These are phyloP conservation scores for Arthrobotrys sphaeroides DNA, from an alignment of 2,329 filamentous ascomycete genomes.

Conservation along the genomic window DNA sequence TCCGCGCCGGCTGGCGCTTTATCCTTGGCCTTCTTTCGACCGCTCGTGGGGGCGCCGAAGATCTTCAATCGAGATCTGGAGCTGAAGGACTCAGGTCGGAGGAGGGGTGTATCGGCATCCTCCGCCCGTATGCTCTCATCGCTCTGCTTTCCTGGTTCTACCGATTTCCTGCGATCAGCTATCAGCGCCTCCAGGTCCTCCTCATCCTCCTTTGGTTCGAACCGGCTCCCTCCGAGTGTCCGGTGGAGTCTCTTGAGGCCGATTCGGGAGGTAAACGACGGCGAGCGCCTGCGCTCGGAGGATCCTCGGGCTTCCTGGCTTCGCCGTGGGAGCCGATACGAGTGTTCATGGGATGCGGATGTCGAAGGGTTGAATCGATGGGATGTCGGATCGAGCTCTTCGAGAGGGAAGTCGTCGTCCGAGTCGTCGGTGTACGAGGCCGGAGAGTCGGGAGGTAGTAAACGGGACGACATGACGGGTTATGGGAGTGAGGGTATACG, in stretches of 20 bases:
- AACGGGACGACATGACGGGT: constrained; percentile 45
- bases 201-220: constrained; percentile 47
- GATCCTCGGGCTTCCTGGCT: constrained; percentile 56
- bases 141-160: constrained; percentile 39
- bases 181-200: constrained; percentile 47
- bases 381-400: constrained; percentile 76
- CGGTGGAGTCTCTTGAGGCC: constrained; percentile 56
- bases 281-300: constrained; percentile 57
- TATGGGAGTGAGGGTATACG: constrained; percentile 5
- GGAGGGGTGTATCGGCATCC: constrained; percentile 46
- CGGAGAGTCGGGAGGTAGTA: constrained; percentile 70
- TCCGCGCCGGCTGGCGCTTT: constrained; percentile 75
- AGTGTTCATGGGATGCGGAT: constrained; percentile 41
- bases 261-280: constrained; percentile 60
- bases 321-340: constrained; percentile 49
- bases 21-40: constrained; percentile 56
- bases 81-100: constrained; percentile 32
- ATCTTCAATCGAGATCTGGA: constrained; percentile 27
- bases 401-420: constrained; percentile 76
- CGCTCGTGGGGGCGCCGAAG: constrained; percentile 54
- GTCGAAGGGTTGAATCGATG: constrained; percentile 56
- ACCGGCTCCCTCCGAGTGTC: constrained; percentile 50
- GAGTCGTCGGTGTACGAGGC: constrained; percentile 75
- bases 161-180: constrained; percentile 49
- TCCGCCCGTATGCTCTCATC: constrained; percentile 38